Conservation (phyloP, 2,329 filamentous ascomycete genomes). For the Hypoxylon sp. region DNA sequence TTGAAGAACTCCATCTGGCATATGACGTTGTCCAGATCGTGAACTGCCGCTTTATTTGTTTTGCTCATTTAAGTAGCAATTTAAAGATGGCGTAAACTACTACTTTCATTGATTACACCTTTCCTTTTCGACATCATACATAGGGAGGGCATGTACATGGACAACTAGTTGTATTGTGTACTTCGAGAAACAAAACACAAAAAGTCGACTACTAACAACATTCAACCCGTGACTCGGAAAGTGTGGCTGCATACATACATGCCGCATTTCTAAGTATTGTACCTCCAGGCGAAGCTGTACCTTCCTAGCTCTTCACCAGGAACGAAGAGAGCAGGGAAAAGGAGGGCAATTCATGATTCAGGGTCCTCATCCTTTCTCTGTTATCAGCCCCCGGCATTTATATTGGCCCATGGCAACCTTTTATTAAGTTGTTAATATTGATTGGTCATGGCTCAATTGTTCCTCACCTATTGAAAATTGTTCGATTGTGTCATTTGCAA, state of each 20-base stretch:
- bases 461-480: constrained; percentile 33
- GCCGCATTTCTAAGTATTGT: constrained; percentile 16
- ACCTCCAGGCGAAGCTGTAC: constrained; percentile 23
- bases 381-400: constrained; percentile 25
- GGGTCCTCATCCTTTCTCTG: constrained; percentile 24
- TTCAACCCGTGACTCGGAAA: constrained; percentile 21
- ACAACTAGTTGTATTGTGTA: constrained; percentile 17
- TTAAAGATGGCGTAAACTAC: constrained; percentile 36
- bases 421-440: constrained; percentile 33
- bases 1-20: constrained; percentile 40
- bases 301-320: constrained; percentile 9
- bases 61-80: constrained; percentile 40
- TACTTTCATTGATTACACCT: constrained; percentile 23
- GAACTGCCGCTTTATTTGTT: constrained; percentile 41
- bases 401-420: constrained; percentile 18
- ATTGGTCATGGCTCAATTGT: constrained; percentile 40
- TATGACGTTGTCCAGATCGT: constrained; percentile 39
- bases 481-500: constrained; percentile 41
- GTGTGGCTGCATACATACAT: constrained; percentile 39
- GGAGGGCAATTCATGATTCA: constrained; percentile 5
- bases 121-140: constrained; percentile 27
- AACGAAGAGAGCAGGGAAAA: background rate
- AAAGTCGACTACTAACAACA: constrained; percentile 7
- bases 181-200: constrained; percentile 12
- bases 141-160: constrained; percentile 4